A percentile compares a stretch with the other conserved stretches of the same genome.
Evolutionary conservation across 2,329 filamentous ascomycete species (phyloP).

Genomic region (Pseudodiploospora longispora): DNA sequence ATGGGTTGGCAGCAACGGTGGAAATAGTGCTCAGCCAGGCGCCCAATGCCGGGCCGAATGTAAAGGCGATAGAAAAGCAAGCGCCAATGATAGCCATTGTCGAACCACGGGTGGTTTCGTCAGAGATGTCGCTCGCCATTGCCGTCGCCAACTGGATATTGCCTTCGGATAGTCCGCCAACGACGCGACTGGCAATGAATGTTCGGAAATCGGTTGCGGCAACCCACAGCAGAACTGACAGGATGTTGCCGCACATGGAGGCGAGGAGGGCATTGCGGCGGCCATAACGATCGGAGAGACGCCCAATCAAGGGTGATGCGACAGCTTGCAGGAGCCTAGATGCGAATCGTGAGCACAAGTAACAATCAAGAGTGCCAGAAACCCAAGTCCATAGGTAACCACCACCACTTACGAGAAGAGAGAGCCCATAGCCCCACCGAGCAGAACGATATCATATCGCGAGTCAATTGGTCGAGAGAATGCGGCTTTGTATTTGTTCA

Average conservation of each 20-base stretch:
- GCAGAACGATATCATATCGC: conserved; percentile 90
- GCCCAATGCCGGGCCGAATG: conserved; percentile 86
- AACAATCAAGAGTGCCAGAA: not conserved
- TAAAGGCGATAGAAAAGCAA: conserved; percentile 96
- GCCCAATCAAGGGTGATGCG: conserved; percentile 85
- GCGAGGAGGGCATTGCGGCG: conserved; percentile 78
- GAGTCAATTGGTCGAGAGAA: conserved; percentile 92
- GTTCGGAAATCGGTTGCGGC: conserved; percentile 89
- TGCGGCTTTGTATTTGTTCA: conserved; percentile 91
- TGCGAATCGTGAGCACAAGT: not conserved
- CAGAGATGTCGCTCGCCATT: conserved; percentile 92
- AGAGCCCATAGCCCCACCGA: conserved; percentile 88
- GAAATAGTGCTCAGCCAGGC: conserved; percentile 75
- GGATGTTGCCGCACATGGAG: conserved; percentile 88
- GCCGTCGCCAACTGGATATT: conserved; percentile 95
- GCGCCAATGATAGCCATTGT: conserved; percentile 96
- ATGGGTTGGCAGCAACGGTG: conserved; percentile 79
- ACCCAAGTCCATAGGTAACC: not conserved
- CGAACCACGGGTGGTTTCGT: conserved; percentile 71
- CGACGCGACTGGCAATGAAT: conserved; percentile 85
- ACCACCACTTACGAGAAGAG: conserved; percentile 58
- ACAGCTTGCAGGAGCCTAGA: conserved; percentile 77
- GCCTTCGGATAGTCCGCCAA: conserved; percentile 90
- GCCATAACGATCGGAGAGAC: conserved; percentile 80
- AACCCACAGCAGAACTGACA: conserved; percentile 92